These are phyloP conservation scores for Porogramme epimiltina DNA, from an alignment of 1,284 basidiomycete genomes.

Conservation along the genomic window DNA sequence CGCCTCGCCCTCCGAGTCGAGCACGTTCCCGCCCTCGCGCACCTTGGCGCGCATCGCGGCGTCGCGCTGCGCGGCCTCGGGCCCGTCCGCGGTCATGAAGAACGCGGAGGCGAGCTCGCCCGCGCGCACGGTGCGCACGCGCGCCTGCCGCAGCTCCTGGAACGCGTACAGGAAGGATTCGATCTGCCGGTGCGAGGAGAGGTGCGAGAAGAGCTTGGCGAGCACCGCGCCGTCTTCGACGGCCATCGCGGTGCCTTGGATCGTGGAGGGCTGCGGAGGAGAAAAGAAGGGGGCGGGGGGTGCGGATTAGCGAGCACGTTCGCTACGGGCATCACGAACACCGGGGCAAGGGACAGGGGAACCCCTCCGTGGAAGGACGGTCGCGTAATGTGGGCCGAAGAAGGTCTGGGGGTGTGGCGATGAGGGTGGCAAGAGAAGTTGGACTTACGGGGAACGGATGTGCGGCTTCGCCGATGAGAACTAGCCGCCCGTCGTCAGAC, in stretches of 20 bases:
- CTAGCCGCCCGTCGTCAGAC: conserved; percentile 22
- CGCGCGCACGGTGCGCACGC: conserved; percentile 17
- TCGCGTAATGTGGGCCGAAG: too few species aligned
- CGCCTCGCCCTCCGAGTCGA: conserved; percentile 27
- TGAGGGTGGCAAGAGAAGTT: neutral
- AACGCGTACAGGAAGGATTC: conserved; percentile 51
- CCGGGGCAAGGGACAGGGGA: neutral
- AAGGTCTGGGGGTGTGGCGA: too few species aligned
- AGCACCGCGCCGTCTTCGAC: conserved; percentile 60
- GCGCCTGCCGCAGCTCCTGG: conserved; percentile 45
- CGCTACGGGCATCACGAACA: too few species aligned
- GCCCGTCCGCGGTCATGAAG: conserved; percentile 16
- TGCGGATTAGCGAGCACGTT: too few species aligned
- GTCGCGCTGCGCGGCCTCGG: conserved; percentile 39
- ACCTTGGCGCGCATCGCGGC: conserved; percentile 39
- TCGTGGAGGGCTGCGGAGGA: conserved; percentile 32
- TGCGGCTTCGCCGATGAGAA: conserved; percentile 41
- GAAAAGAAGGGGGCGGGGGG: conserved; percentile 25
- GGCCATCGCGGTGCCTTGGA: conserved; percentile 42
- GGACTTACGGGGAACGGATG: conserved; percentile 53
- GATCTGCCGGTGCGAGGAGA: conserved; percentile 52
- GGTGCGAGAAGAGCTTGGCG: conserved; percentile 58
- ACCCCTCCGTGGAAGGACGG: neutral
- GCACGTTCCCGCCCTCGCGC: conserved; percentile 38
- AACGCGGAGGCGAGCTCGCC: conserved; percentile 20